These are phyloP conservation scores for Xanthoconium separans DNA, from an alignment of 1,284 basidiomycete species.

Conservation along the genomic window DNA sequence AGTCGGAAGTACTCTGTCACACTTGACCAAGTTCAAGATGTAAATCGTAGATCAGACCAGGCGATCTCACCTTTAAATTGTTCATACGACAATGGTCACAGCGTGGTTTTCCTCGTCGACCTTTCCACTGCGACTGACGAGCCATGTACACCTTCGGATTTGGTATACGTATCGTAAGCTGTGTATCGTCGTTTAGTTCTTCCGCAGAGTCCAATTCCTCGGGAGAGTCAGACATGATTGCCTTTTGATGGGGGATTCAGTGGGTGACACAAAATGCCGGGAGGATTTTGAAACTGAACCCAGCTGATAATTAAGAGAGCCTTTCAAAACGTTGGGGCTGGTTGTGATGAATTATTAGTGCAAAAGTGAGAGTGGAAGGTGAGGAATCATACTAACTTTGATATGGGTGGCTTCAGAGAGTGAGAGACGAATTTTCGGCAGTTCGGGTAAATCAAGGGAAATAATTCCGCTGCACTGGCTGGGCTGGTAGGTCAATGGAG, in stretches of 20 bases:
- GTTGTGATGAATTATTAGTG: conserved; percentile 10
- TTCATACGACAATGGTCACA: conserved; percentile 69
- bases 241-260: conserved; percentile 9
- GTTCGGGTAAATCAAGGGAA: conserved; percentile 14
- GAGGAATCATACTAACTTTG: conserved; percentile 13
- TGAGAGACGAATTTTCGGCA: conserved; percentile 9
- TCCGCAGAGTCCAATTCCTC: conserved; percentile 45
- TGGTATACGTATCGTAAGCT: conserved; percentile 63
- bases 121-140: conserved; percentile 68
- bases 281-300: conserved; percentile 3
- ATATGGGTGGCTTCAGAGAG: conserved; percentile 8
- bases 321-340: conserved; percentile 2
- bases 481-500: conserved; percentile 10
- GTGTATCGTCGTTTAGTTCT: conserved; percentile 54
- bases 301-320: conserved; percentile 8
- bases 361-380: conserved; percentile 3
- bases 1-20: conserved; percentile 66
- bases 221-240: conserved; percentile 37
- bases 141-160: conserved; percentile 56
- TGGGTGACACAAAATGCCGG: conserved; percentile 23
- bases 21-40: conserved; percentile 40
- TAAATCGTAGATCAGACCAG: conserved; percentile 2
- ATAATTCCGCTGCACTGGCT: conserved; percentile 6
- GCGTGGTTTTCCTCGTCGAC: conserved; percentile 66
- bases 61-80: conserved; percentile 60